Base-by-base conservation (phyloP, 257 asterid species). In the Verbascum thapsus region DNA sequence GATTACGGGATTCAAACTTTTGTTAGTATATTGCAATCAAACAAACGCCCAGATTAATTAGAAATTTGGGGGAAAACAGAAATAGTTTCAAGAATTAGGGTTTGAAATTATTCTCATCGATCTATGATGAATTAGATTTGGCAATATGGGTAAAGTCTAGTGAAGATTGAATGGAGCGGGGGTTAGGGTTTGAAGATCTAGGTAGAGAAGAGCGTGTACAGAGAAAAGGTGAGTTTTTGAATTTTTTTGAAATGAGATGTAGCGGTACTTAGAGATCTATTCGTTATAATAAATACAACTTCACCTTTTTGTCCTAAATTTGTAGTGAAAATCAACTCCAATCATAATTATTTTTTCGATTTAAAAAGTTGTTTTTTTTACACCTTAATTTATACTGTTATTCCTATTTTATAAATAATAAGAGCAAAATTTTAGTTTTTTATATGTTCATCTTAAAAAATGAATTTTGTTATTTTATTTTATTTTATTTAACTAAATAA, bases 161-260 rank as follows among this genome's bases (percentile, higher is more conserved):
- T 32, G 19, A 42, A 44, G 22, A 37, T 34, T 18, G 57, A 64
- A 34, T 53, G 38, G 47, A 26, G 32, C 5, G 32, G 32, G 32
- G 42, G 49, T 50, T 66, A 52, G 61, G 76, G 70, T 4, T 68
- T 26, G 53, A 10, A 38, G 17, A 66, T 61, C 61, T 66, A 60
- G 58, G 8, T 0, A 6, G 48, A 12, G 62, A 54, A 38, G 50
- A 66, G 59, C 63, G 72, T 39, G 23, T 40, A 19, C 30, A 48
- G 70, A 52, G 26, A n/a, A 42, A 13, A 72, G 56, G 59, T 41
- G 18, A 30, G 3, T 4, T 37, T 77, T 80, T 72, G 72, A 73
- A 81, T 13, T 58, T 41, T 75, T 81, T 81, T 72, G 76, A 78
- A 81, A 67, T 58, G 61, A 64, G 19, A 47, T 66, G 65, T 34